A percentile compares a stretch with the other conserved stretches of the same genome.
These are phyloP conservation scores for Trichomonas vaginalis DNA, from an alignment of 208 protist species.

Conservation along the genomic window DNA sequence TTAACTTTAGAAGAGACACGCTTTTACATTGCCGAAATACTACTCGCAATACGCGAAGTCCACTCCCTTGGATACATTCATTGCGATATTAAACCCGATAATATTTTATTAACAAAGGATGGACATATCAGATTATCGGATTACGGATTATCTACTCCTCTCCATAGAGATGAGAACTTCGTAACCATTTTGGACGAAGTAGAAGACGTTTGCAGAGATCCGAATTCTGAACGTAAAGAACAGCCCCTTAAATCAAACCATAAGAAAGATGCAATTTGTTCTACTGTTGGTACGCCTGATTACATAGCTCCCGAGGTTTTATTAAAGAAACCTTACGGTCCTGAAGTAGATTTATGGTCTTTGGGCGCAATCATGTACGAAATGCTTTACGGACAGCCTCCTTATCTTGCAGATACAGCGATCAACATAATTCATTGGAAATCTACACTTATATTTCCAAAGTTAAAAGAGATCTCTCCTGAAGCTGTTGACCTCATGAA, in stretches of 20 bases:
- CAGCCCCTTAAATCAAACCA: not conserved
- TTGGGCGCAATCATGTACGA: slow-evolving; percentile 53
- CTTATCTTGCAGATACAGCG: not conserved
- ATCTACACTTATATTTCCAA: not conserved
- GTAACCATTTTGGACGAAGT: not conserved
- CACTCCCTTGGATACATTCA: slow-evolving; percentile 48
- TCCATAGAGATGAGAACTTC: not conserved
- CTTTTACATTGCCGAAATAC: slow-evolving; percentile 52
- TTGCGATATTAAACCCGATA: slow-evolving; percentile 38
- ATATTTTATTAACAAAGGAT: slow-evolving; percentile 22
- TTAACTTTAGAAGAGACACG: slow-evolving; percentile 42
- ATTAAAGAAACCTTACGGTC: slow-evolving; percentile 41
- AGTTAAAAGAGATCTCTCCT: not conserved
- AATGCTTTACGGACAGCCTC: slow-evolving; percentile 46
- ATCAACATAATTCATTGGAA: not conserved
- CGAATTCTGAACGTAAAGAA: not conserved
- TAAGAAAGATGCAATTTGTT: slow-evolving; percentile 26
- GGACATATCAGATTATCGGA: slow-evolving; percentile 41
- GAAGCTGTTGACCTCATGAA: not conserved
- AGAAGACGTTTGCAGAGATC: not conserved
- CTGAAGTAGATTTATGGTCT: slow-evolving; percentile 52
- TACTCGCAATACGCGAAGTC: slow-evolving; percentile 44
- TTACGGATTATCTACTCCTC: slow-evolving; percentile 29
- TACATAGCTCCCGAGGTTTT: slow-evolving; percentile 57
- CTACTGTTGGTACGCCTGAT: slow-evolving; percentile 52